Base-by-base conservation (phyloP, 2,329 filamentous ascomycete species). In the Colletotrichum australisinense region DNA sequence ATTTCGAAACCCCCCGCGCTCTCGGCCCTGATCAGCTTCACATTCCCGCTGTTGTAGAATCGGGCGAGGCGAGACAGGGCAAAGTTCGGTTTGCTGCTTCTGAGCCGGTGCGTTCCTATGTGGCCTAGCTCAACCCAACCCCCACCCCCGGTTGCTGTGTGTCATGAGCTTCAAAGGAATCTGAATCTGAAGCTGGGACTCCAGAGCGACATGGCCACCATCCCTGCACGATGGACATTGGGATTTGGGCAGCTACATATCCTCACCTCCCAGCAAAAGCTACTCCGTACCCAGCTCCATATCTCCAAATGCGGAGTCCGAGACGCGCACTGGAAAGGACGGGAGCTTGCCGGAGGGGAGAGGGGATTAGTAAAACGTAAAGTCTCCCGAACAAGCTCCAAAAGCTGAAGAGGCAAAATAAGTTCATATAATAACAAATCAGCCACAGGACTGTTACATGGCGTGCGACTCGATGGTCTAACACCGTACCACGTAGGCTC, bases 231-330 rank as follows among this genome's bases (percentile, higher is more conserved):
- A 49, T 38, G 22, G 8, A 49, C 42, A 19, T 49, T 49, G 42
- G 42, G 42, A 19, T 19, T n/a, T n/a, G 42, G 6, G 42, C 19
- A 49, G 16, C 42, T 49, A 49, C 14, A 6, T 19, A 8, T 8
- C 42, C 42, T 49, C 19, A 46, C 19, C 42, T 49, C 42, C 42
- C 42, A 49, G 42, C 42, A 19, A 38, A 35, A 42, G 55, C 35
- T 26, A 35, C n/a, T n/a, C n/a, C n/a, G n/a, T n/a, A n/a, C 30
- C 4, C 60, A 64, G 53, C 70, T 70, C 46, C 30, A 64, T 53
- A 55, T 69, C 70, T 70, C 60, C 70, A 70, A 70, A 69, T 73
- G 66, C 70, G 59, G 70, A 69, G 66, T 69, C 66, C 66, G 59
- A 69, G 66, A 73, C 60, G 57, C 32, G 52, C 32, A 26, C 59